Evolutionary conservation across 371 early-diverging fungal genomes (phyloP).

Genomic region (Choanephora cucurbitarum): DNA sequence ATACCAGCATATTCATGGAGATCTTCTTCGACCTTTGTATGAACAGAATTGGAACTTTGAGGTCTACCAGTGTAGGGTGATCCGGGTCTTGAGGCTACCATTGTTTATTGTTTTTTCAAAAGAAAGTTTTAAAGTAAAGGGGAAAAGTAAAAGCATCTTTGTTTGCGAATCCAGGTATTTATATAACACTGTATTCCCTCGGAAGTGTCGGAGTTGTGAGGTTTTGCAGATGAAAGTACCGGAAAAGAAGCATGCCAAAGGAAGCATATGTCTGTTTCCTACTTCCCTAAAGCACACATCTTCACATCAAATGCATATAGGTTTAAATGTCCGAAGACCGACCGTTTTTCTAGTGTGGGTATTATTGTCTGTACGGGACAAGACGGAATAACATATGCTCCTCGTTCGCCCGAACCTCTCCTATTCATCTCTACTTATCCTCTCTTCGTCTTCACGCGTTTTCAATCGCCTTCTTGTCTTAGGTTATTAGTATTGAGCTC

Average conservation of each 20-base stretch:
- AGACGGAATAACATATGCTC: constrained; percentile 8
- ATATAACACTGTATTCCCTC: neutral
- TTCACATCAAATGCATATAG: neutral
- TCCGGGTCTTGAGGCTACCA: constrained; percentile 44
- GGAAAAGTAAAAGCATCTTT: neutral
- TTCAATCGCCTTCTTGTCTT: neutral
- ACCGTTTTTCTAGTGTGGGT: too few species aligned
- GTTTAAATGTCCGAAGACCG: neutral
- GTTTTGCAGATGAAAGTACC: neutral
- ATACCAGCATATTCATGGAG: constrained; percentile 55
- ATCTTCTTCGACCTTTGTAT: constrained; percentile 55
- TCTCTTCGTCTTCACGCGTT: neutral
- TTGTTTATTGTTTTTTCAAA: too few species aligned
- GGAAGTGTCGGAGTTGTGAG: constrained; percentile 7
- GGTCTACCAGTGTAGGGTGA: constrained; percentile 48
- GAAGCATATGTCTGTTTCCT: too few species aligned
- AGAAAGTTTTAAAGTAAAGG: too few species aligned
- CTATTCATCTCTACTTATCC: neutral
- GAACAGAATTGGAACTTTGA: constrained; percentile 34
- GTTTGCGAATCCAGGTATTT: neutral
- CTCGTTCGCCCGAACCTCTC: constrained; percentile 8
- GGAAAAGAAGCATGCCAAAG: neutral
- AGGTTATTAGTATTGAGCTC: too few species aligned
- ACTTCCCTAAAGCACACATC: neutral
- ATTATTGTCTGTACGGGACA: constrained; percentile 2